A percentile compares a stretch with the other conserved stretches of the same genome.
These are phyloP conservation scores for Crucihimalaya himalaica DNA, from an alignment of 345 rosid species.

Conservation along the genomic window DNA sequence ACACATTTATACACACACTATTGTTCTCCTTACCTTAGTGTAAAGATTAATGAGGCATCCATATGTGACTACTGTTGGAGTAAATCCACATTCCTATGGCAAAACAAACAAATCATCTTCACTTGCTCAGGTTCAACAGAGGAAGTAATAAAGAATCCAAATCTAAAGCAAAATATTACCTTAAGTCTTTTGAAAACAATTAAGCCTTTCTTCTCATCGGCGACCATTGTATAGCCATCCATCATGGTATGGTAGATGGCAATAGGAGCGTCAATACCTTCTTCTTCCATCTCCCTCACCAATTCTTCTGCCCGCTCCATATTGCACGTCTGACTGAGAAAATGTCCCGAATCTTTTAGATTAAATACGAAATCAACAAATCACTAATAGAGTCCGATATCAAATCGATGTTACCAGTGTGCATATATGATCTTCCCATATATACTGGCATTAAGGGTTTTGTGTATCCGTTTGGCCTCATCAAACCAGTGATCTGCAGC, in stretches of 20 bases:
- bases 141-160: not conserved
- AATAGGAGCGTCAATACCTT: constrained; percentile 93
- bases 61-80: constrained; percentile 81
- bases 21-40: constrained; percentile 54
- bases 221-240: constrained; percentile 89
- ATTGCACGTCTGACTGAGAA: constrained; percentile 67
- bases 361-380: constrained; percentile 15
- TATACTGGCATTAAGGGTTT: constrained; percentile 70
- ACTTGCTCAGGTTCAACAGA: constrained; percentile 13
- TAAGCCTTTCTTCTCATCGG: constrained; percentile 81
- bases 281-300: constrained; percentile 96
- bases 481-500: constrained; percentile 94
- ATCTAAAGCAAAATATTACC: constrained; percentile 47
- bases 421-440: constrained; percentile 92
- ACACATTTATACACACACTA: not conserved
- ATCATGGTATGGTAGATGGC: constrained; percentile 96
- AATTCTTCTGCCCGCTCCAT: constrained; percentile 86
- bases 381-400: not conserved
- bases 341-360: constrained; percentile 12
- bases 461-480: constrained; percentile 72
- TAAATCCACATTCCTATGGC: constrained; percentile 84
- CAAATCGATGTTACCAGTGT: constrained; percentile 58
- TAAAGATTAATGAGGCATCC: constrained; percentile 92
- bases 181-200: constrained; percentile 85
- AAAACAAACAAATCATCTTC: constrained; percentile 7